Evolutionary conservation across 2,329 filamentous ascomycete species (phyloP).

Genomic region (Sporothrix humicola): DNA sequence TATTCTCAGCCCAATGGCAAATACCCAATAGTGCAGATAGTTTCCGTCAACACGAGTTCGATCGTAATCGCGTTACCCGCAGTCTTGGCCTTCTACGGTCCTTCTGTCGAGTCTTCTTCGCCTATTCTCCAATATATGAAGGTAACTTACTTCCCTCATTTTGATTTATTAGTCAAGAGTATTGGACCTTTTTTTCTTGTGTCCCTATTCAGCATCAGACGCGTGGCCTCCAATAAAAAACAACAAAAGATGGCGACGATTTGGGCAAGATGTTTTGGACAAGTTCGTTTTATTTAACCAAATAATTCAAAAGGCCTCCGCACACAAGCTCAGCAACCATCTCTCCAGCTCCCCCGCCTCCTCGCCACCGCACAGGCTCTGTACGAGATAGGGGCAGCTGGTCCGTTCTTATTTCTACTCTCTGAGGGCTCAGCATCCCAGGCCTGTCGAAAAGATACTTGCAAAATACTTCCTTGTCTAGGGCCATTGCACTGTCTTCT

Average conservation of each 20-base stretch:
- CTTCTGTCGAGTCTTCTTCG: not conserved
- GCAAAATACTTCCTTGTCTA: not conserved
- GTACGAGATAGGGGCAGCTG: not conserved
- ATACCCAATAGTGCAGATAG: too few relatives aligned
- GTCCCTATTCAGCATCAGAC: not conserved
- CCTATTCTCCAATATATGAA: not conserved
- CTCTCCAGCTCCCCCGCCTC: not conserved
- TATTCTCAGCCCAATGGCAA: too few relatives aligned
- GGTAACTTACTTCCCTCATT: not conserved
- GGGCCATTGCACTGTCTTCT: too few relatives aligned
- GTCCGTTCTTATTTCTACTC: not conserved
- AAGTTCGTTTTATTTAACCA: too few relatives aligned
- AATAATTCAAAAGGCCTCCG: too few relatives aligned
- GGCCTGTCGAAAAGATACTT: not conserved
- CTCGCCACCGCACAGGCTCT: slow-evolving; percentile 18
- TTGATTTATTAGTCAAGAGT: not conserved
- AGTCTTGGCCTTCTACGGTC: too few relatives aligned
- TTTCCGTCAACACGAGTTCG: too few relatives aligned
- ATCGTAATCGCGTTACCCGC: too few relatives aligned
- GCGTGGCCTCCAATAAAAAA: not conserved
- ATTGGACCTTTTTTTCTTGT: not conserved
- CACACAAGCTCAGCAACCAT: too few relatives aligned
- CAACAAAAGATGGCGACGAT: not conserved
- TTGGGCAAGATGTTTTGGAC: not conserved
- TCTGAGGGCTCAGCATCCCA: not conserved